phyloP scores from a whole-genome alignment of 129 eudicot genomes.

The Artemisia argyi region DNA sequence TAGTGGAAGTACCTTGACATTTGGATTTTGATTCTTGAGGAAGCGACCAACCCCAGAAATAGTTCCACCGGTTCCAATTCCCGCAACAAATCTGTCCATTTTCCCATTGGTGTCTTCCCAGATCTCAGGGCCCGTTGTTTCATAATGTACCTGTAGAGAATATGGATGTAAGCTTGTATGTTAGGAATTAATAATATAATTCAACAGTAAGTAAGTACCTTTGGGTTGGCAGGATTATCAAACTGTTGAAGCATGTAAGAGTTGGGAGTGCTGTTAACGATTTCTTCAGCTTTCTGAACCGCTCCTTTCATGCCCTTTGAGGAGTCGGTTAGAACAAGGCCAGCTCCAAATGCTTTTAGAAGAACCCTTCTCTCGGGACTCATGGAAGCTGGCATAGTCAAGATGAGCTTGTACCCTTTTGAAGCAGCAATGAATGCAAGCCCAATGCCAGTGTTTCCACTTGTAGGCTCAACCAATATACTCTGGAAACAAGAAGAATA shows the following conservation, averaged over 20 bases:
- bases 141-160: conserved; percentile 77
- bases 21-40: conserved; percentile 72
- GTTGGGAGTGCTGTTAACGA: conserved; percentile 73
- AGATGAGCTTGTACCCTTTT: conserved; percentile 86
- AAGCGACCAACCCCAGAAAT: conserved; percentile 86
- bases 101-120: conserved; percentile 99
- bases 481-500: conserved; percentile 48
- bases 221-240: conserved; percentile 98
- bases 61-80: conserved; percentile 99
- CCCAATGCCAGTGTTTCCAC: conserved; percentile 99
- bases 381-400: conserved; percentile 99
- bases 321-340: conserved; percentile 87
- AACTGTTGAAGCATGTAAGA: conserved; percentile 98
- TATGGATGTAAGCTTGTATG: too few relatives aligned
- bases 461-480: conserved; percentile 95
- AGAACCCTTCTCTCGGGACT: conserved; percentile 99
- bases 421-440: conserved; percentile 99
- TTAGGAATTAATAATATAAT: too few relatives aligned
- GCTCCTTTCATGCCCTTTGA: conserved; percentile 99
- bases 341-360: conserved; percentile 97
- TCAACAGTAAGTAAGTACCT: conserved; percentile 43
- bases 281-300: conserved; percentile 92
- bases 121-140: conserved; percentile 99
- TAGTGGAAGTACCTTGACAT: conserved; percentile 53
- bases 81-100: conserved; percentile 95